Base-by-base conservation (phyloP, 2,329 filamentous ascomycete genomes). In the Aurifilum marmelostoma region DNA sequence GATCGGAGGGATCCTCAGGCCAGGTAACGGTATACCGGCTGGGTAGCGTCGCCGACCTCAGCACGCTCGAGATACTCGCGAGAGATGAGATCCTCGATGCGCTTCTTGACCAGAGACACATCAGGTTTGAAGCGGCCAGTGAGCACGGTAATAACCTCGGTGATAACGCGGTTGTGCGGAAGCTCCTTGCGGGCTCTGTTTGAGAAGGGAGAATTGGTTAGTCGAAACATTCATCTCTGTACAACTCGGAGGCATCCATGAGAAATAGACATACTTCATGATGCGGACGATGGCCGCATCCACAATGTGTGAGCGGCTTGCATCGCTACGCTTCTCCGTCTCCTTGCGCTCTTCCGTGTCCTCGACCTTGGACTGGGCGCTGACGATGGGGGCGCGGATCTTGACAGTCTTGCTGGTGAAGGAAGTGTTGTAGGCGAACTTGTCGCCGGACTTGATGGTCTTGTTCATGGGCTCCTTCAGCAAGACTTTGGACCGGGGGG, bases 301-400 rank as follows among this genome's bases (percentile, higher is more conserved):
- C 32, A 94, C 88, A 54, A 91, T 87, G 76, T 91, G 89, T 59
- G 85, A 86, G 72, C 92, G 84, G 29, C 87, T 89, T 76, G 92
- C 89, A 73, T 92, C 88, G 73, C 92, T 93, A 83, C 91, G 92
- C 74, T 90, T 87, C 77, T 94, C 90, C 0, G 92, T 95, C 65
- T 88, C 88, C 78, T 88, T 89, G 62, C 89, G 83, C 79, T 91
- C 89, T 3, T 87, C 83, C 72, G 87, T 83, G 65, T 88, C 93
- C 80, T 98, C 95, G 0, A 97, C 92, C 80, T 93, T 96, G 77
- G 93, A 97, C 24, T 90, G 87, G 1, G 89, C 88, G 63, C 88
- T 92, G 73, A 97, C 91, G 6, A 96, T 91, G 29, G 93, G 93
- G 27, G 96, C 92, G 79, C 97, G 97, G 80, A 97, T 93, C 78